Evolutionary conservation across 192 early-diverging fungal genomes (phyloP).

Genomic region (Tieghemiomyces parasiticus): DNA sequence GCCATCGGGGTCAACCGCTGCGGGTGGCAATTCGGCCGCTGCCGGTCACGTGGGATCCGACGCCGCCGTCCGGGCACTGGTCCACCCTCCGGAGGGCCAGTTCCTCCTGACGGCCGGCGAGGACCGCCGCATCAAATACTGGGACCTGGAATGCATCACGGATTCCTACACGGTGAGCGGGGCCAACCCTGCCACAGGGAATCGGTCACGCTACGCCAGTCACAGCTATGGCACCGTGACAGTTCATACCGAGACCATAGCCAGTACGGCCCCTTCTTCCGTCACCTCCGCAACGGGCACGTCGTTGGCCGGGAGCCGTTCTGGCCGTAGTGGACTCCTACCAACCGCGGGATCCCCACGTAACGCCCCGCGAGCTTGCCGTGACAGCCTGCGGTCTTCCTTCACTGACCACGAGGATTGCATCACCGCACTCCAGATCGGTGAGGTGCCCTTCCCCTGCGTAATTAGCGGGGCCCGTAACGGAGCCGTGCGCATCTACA

Average conservation of each 20-base stretch:
- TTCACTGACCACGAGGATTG: conserved; percentile 10
- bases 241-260: not conserved
- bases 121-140: conserved; percentile 78
- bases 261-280: not conserved
- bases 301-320: too few relatives aligned
- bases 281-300: not conserved
- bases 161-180: conserved; percentile 61
- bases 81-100: conserved; percentile 31
- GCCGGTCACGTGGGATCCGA: conserved; percentile 36
- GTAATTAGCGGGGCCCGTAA: conserved; percentile 10
- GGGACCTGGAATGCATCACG: conserved; percentile 54
- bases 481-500: conserved; percentile 4
- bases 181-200: not conserved
- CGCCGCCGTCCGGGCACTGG: conserved; percentile 42
- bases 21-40: conserved; percentile 36
- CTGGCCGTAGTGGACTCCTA: too few relatives aligned
- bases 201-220: not conserved
- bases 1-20: not conserved
- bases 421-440: not conserved
- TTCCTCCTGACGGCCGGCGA: conserved; percentile 65
- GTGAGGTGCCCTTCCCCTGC: conserved; percentile 9
- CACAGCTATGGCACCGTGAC: not conserved
- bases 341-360: too few relatives aligned
- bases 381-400: not conserved
- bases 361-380: not conserved